Evolutionary conservation across 192 early-diverging fungal species (phyloP).

Genomic region (Dimargaris xerosporica): DNA sequence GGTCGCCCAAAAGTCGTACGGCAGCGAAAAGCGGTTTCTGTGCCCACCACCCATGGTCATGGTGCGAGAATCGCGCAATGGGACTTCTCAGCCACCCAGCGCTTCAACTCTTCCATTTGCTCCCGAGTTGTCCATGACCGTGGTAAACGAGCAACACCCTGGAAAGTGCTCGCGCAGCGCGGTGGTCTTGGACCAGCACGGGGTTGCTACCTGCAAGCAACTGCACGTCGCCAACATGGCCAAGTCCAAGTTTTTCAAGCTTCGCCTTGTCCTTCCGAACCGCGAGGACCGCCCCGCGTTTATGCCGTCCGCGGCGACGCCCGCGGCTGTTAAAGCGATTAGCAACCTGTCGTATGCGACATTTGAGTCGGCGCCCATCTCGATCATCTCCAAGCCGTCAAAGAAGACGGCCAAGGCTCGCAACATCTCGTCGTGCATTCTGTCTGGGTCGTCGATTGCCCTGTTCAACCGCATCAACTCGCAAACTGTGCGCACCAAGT

Average conservation of each 20-base stretch:
- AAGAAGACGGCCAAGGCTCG: constrained; percentile 78
- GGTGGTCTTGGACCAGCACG: constrained; percentile 19
- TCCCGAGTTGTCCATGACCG: constrained; percentile 44
- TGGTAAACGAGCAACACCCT: constrained; percentile 34
- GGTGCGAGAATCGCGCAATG: constrained; percentile 26
- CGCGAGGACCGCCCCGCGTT: constrained; percentile 21
- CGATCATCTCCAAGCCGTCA: constrained; percentile 84
- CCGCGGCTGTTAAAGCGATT: constrained; percentile 12
- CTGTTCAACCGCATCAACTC: constrained; percentile 86
- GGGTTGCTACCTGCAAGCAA: constrained; percentile 52
- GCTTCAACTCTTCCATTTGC: constrained; percentile 28
- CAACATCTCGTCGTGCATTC: constrained; percentile 61
- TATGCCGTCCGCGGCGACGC: constrained; percentile 10
- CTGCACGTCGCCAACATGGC: constrained; percentile 64
- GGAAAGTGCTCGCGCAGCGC: constrained; percentile 21
- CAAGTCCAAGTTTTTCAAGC: constrained; percentile 61
- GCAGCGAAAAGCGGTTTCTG: constrained; percentile 73
- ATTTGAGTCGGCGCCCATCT: constrained; percentile 55
- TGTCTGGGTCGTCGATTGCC: constrained; percentile 55
- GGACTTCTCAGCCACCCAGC: constrained; percentile 15
- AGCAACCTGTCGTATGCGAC: constrained; percentile 33
- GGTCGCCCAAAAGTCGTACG: constrained; percentile 91
- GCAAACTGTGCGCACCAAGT: constrained; percentile 80
- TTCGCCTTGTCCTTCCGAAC: constrained; percentile 44
- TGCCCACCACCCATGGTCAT: constrained; percentile 62